These are phyloP conservation scores for Lojkania enalia DNA, from an alignment of 2,329 filamentous ascomycete genomes.

Conservation along the genomic window DNA sequence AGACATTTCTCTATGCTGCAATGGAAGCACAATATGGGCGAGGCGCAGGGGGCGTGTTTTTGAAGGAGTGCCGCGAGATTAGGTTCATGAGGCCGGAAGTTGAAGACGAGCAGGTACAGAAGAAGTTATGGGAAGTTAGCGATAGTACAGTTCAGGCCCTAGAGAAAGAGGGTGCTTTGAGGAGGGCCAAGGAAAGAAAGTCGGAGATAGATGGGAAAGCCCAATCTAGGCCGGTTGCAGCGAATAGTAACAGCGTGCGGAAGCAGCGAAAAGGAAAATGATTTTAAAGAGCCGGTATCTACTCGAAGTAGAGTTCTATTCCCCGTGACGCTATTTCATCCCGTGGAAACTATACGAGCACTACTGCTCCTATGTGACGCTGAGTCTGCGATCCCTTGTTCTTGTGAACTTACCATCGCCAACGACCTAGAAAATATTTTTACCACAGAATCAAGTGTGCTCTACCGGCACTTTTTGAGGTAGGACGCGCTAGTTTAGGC, in stretches of 20 bases:
- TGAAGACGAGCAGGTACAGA: constrained; percentile 75
- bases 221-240: constrained; percentile 32
- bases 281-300: no score
- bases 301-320: no score
- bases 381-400: no score
- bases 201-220: constrained; percentile 44
- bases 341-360: no score
- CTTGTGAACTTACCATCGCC: no score
- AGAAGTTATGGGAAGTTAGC: constrained; percentile 87
- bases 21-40: constrained; percentile 77
- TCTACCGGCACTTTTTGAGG: no score
- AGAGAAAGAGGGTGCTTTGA: constrained; percentile 74
- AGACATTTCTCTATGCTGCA: constrained; percentile 80
- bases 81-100: constrained; percentile 74
- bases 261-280: constrained; percentile 1
- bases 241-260: constrained; percentile 17
- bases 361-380: no score
- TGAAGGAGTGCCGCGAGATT: constrained; percentile 87
- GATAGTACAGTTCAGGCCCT: constrained; percentile 78
- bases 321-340: no score
- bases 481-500: no score
- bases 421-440: no score
- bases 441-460: no score
- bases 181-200: constrained; percentile 62
- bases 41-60: constrained; percentile 68